Evolutionary conservation across 2,329 filamentous ascomycete genomes (phyloP).

Genomic region (Cladophialophora yegresii): DNA sequence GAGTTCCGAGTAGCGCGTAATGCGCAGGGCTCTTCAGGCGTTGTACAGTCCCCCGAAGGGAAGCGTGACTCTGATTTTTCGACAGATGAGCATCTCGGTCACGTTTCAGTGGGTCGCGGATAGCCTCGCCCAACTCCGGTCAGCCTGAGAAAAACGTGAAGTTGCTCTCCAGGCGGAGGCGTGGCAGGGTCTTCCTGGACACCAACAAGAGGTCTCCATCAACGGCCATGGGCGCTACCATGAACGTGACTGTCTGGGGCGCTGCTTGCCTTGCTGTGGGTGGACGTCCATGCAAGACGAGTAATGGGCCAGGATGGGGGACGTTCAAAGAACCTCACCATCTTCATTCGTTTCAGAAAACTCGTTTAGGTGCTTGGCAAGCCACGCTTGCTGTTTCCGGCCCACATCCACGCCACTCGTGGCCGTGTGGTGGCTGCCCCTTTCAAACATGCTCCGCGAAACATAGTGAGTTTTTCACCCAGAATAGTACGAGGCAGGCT

Average conservation of each 20-base stretch:
- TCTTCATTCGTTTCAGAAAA: slow-evolving; percentile 9
- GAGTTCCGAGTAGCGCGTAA: neutral
- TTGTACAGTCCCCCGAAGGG: neutral
- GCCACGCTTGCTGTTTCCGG: neutral
- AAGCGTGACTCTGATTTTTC: neutral
- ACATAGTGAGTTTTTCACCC: neutral
- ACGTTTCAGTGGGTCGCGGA: neutral
- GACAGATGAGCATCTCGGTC: neutral
- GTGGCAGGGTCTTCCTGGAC: neutral
- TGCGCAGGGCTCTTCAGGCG: neutral
- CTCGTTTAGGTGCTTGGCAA: slow-evolving; percentile 9
- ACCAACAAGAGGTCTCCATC: neutral
- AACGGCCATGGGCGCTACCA: slow-evolving; percentile 1
- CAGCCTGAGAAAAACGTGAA: neutral
- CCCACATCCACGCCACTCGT: neutral
- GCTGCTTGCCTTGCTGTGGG: neutral
- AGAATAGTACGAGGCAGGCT: neutral
- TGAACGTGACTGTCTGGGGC: neutral
- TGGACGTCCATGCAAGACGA: neutral
- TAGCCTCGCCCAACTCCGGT: neutral
- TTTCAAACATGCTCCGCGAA: neutral
- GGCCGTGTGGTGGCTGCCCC: neutral
- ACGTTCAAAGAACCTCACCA: slow-evolving; percentile 7
- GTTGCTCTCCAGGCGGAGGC: neutral
- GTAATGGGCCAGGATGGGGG: slow-evolving; percentile 1